Percentiles rank a stretch among this genome's conserved stretches.
phyloP scores from a whole-genome alignment of 345 rosid genomes.

The Linum tenue region DNA sequence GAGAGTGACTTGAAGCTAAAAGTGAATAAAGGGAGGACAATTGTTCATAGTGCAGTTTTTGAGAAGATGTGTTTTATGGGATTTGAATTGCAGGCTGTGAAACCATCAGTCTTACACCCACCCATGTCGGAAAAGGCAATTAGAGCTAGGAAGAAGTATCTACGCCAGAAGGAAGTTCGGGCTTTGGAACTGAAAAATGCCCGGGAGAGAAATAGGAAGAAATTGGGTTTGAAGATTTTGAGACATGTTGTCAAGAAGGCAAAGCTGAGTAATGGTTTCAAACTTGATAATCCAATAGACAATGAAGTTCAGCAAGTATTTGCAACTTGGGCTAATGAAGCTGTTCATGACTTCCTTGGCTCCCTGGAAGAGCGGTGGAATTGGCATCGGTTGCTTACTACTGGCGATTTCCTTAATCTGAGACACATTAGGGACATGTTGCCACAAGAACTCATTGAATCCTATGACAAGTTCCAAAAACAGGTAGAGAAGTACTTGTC shows the following conservation, averaged over 20 bases:
- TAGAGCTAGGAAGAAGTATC: conserved; percentile 79
- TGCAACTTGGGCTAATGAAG: conserved; percentile 70
- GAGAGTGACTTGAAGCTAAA: conserved; percentile 51
- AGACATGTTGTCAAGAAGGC: conserved; percentile 65
- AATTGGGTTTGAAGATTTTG: conserved; percentile 62
- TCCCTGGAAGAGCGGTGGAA: conserved; percentile 67
- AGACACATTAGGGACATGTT: conserved; percentile 66
- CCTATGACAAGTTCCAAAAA: conserved; percentile 71
- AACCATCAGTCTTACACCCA: conserved; percentile 71
- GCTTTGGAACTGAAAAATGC: conserved; percentile 64
- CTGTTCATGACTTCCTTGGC: conserved; percentile 53
- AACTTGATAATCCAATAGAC: conserved; percentile 47
- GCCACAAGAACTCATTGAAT: conserved; percentile 63
- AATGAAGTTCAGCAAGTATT: conserved; percentile 57
- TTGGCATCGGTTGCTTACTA: conserved; percentile 76
- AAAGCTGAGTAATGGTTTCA: conserved; percentile 48
- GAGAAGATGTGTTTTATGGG: conserved; percentile 76
- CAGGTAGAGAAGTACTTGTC: conserved; percentile 71
- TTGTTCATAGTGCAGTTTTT: conserved; percentile 68
- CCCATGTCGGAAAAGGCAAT: conserved; percentile 77
- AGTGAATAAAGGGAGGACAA: conserved; percentile 53
- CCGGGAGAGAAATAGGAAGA: conserved; percentile 72
- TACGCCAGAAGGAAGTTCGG: conserved; percentile 79
- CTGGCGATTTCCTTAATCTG: conserved; percentile 74
- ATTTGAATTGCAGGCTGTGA: conserved; percentile 85